A percentile compares a stretch with the other conserved stretches of the same genome.
Conservation (phyloP, 202 grass and related monocot genomes). For the Schoenoplectus tabernaemontani region DNA sequence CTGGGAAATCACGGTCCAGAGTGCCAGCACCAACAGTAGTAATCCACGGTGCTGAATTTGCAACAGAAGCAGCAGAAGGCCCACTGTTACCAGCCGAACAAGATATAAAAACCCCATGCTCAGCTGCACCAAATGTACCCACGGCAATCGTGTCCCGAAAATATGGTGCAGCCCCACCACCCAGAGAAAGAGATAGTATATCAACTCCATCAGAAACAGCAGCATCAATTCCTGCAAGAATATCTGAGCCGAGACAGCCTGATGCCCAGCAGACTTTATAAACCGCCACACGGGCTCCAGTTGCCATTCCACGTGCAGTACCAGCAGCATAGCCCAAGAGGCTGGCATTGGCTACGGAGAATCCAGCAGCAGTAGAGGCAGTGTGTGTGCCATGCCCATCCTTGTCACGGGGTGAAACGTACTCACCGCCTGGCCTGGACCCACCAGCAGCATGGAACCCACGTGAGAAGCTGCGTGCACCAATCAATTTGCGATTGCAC, state of each 20-base stretch:
- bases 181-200: slow-evolving; percentile 85
- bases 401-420: slow-evolving; percentile 56
- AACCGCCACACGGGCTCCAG: slow-evolving; percentile 64
- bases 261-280: slow-evolving; percentile 93
- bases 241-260: slow-evolving; percentile 80
- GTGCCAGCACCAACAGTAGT: slow-evolving; percentile 80
- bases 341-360: slow-evolving; percentile 71
- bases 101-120: slow-evolving; percentile 72
- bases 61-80: slow-evolving; percentile 44
- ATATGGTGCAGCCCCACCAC: slow-evolving; percentile 71
- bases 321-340: slow-evolving; percentile 82
- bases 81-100: slow-evolving; percentile 94
- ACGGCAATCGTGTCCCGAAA: slow-evolving; percentile 80
- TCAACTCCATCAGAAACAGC: slow-evolving; percentile 61
- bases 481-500: slow-evolving; percentile 76
- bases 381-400: slow-evolving; percentile 98
- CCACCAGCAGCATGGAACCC: slow-evolving; percentile 42
- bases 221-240: slow-evolving; percentile 78
- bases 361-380: slow-evolving; percentile 60
- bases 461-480: slow-evolving; percentile 73
- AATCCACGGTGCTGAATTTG: slow-evolving; percentile 86
- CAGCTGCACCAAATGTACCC: slow-evolving; percentile 59
- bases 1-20: slow-evolving; percentile 74
- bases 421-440: slow-evolving; percentile 24
- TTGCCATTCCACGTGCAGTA: slow-evolving; percentile 80